phyloP scores from a whole-genome alignment of 2,329 filamentous ascomycete species.

The Camillea tinctor region DNA sequence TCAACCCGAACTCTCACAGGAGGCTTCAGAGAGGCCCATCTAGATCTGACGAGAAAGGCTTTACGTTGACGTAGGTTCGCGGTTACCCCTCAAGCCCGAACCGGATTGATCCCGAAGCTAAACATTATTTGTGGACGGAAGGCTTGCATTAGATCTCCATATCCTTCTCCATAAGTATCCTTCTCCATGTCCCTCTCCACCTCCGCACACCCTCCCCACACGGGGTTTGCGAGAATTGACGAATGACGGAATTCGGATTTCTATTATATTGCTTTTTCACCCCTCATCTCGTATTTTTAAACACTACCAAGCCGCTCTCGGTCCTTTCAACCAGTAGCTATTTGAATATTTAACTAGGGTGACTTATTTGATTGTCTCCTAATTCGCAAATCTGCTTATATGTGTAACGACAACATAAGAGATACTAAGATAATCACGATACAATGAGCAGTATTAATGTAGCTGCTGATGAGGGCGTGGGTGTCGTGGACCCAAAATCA shows the following conservation, averaged over 20 bases:
- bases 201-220: not conserved
- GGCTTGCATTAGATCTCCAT: not conserved
- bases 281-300: not conserved
- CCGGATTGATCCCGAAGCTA: slow-evolving; percentile 1
- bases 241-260: no score
- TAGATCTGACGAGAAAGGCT: no score
- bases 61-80: not conserved
- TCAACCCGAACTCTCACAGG: no score
- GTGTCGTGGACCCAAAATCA: slow-evolving; percentile 41
- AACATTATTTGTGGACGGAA: not conserved
- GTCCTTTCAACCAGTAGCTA: no score
- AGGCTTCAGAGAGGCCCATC: no score
- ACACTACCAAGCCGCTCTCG: no score
- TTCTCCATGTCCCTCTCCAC: not conserved
- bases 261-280: not conserved
- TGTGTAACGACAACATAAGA: not conserved
- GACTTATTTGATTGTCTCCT: no score
- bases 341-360: no score
- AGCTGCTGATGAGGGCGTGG: slow-evolving; percentile 16
- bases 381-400: no score
- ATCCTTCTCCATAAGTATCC: not conserved
- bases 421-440: not conserved
- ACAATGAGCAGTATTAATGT: slow-evolving; percentile 22
- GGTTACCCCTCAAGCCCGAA: not conserved
- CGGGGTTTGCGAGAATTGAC: no score